Conservation (phyloP, 2,329 filamentous ascomycete species). For the Arthrobotrys entomopaga region DNA sequence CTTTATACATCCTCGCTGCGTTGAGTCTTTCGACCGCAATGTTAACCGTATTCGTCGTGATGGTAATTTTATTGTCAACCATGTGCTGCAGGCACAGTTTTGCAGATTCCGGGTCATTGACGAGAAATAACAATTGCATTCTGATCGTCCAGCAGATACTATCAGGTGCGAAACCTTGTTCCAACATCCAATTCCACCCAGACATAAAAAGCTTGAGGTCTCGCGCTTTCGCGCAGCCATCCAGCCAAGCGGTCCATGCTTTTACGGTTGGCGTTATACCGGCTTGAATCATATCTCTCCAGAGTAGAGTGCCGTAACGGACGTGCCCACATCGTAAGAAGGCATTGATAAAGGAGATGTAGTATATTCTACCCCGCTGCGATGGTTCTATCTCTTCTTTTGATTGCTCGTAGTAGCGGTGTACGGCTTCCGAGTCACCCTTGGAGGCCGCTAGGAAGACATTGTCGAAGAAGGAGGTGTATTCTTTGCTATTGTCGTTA, state of each 20-base stretch:
- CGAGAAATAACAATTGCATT: conserved; percentile 47
- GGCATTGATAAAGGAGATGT: conserved; percentile 40
- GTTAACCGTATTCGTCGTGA: conserved; percentile 37
- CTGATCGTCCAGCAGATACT: conserved; percentile 50
- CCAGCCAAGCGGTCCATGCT: conserved; percentile 41
- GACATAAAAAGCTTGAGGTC: conserved; percentile 39
- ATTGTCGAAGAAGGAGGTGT: conserved; percentile 27
- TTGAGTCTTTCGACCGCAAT: conserved; percentile 29
- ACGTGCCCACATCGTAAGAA: conserved; percentile 38
- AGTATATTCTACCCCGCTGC: conserved; percentile 26
- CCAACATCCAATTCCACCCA: conserved; percentile 37
- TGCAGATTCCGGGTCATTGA: conserved; percentile 25
- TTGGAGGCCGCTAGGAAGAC: conserved; percentile 38
- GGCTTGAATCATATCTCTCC: conserved; percentile 39
- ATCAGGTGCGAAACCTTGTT: conserved; percentile 24
- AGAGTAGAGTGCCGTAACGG: conserved; percentile 35
- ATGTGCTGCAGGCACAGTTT: conserved; percentile 42
- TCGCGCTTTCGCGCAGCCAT: conserved; percentile 42
- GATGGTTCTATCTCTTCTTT: conserved; percentile 19
- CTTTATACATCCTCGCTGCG: conserved; percentile 20
- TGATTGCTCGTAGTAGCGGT: conserved; percentile 24
- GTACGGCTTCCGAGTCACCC: conserved; percentile 18
- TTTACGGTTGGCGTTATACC: conserved; percentile 41
- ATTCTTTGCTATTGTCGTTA: conserved; percentile 22
- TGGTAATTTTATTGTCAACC: conserved; percentile 28